A percentile compares a stretch with the other conserved stretches of the same genome.
Evolutionary conservation across 1,139 yeast species (phyloP).

Genomic region (Hemisphaericaspora subhashii): DNA sequence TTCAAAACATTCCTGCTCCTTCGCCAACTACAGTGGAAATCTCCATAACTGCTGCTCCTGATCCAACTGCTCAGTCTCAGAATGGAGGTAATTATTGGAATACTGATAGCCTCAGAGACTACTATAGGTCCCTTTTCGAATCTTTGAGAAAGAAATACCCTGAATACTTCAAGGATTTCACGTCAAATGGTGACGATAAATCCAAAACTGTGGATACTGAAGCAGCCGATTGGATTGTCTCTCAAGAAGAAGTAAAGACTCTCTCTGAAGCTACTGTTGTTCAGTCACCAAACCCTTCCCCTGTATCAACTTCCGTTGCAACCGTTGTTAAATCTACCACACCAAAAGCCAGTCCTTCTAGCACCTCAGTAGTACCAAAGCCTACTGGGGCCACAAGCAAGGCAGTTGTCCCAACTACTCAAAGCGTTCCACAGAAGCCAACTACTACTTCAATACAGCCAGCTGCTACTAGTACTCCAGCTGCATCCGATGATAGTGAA

Average conservation of each 20-base stretch:
- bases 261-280: too few species aligned
- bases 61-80: too few species aligned
- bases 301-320: too few species aligned
- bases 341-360: constrained; percentile 14
- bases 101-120: background rate
- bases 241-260: background rate
- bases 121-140: background rate
- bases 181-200: too few species aligned
- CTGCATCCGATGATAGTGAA: constrained; percentile 6
- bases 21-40: too few species aligned
- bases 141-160: background rate
- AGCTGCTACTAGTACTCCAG: constrained; percentile 6
- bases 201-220: background rate
- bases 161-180: background rate
- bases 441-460: background rate
- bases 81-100: too few species aligned
- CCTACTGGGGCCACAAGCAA: too few species aligned
- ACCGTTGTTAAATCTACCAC: background rate
- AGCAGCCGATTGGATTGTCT: background rate
- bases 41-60: too few species aligned
- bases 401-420: constrained; percentile 16
- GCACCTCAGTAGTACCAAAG: background rate
- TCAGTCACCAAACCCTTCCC: too few species aligned
- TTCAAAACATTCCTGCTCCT: too few species aligned
- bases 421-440: too few species aligned